A percentile compares a stretch with the other conserved stretches of the same genome.
phyloP scores from a whole-genome alignment of 305 asterid genomes.

The Withania somnifera region DNA sequence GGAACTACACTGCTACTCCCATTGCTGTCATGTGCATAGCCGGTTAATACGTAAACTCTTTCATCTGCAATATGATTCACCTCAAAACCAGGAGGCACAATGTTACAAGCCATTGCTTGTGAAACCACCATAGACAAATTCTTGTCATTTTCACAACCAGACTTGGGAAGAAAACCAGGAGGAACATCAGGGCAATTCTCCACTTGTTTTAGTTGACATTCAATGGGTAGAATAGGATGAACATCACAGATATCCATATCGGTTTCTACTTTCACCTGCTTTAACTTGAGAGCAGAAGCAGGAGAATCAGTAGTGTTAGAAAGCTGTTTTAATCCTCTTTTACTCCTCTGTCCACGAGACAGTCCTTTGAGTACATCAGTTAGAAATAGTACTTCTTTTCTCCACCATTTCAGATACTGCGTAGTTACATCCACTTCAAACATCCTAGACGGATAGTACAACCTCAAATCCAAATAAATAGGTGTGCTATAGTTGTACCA shows the following conservation, averaged over 20 bases:
- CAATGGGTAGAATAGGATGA: neutral
- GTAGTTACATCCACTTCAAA: slow-evolving; percentile 14
- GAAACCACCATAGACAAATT: too few relatives aligned
- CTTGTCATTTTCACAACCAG: too few relatives aligned
- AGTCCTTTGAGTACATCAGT: neutral
- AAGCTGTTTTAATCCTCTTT: too few relatives aligned
- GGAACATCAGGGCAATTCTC: slow-evolving; percentile 8
- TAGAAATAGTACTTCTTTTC: slow-evolving; percentile 5
- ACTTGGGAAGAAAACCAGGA: slow-evolving; percentile 13
- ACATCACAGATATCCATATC: neutral
- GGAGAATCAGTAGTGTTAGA: too few relatives aligned
- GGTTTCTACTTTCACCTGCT: too few relatives aligned
- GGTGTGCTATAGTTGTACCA: slow-evolving; percentile 4
- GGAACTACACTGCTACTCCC: neutral
- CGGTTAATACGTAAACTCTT: neutral
- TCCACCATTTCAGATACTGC: slow-evolving; percentile 28
- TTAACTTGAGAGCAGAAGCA: too few relatives aligned
- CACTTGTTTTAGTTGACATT: neutral
- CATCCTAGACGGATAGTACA: slow-evolving; percentile 19
- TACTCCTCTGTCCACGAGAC: too few relatives aligned
- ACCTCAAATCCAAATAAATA: neutral
- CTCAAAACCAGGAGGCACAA: neutral
- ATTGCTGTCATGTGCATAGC: neutral
- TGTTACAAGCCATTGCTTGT: too few relatives aligned
- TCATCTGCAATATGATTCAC: neutral